These are phyloP conservation scores for Phyllosticta paracitricarpa DNA, from an alignment of 2,329 filamentous ascomycete genomes.

Conservation along the genomic window DNA sequence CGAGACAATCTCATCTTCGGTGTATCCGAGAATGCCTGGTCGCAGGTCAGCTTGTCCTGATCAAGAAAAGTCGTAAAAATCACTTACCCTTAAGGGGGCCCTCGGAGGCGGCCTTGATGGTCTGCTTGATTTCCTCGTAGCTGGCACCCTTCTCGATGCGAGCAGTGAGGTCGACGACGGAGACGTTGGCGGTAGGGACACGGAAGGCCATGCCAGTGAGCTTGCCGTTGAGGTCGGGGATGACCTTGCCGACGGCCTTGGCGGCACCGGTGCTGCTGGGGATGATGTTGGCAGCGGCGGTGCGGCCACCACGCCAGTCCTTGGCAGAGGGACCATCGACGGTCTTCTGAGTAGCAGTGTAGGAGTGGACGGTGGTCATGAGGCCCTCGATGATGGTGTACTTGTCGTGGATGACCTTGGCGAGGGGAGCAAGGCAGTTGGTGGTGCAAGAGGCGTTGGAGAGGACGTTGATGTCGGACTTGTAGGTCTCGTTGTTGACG, in stretches of 20 bases:
- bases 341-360: slow-evolving; percentile 99
- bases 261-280: slow-evolving; percentile 97
- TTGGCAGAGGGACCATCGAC: slow-evolving; percentile 95
- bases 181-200: slow-evolving; percentile 97
- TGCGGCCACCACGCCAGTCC: slow-evolving; percentile 99
- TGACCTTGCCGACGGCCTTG: slow-evolving; percentile 99
- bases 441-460: slow-evolving; percentile 99
- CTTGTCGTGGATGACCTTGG: slow-evolving; percentile 99
- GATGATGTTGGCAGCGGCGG: slow-evolving; percentile 99
- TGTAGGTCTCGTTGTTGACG: slow-evolving; percentile 94
- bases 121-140: slow-evolving; percentile 88
- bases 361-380: slow-evolving; percentile 99
- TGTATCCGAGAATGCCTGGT: slow-evolving; percentile 71
- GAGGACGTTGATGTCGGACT: slow-evolving; percentile 80
- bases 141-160: slow-evolving; percentile 82
- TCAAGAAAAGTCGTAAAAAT: too few relatives aligned
- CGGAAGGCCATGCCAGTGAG: slow-evolving; percentile 99
- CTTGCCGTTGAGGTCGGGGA: slow-evolving; percentile 96
- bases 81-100: slow-evolving; percentile 70
- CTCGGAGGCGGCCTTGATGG: slow-evolving; percentile 75
- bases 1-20: slow-evolving; percentile 94
- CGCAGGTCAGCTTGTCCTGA: slow-evolving; percentile 23
- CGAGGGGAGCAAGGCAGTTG: slow-evolving; percentile 98
- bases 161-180: slow-evolving; percentile 93
- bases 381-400: slow-evolving; percentile 96